Evolutionary conservation across 345 rosid species (phyloP), one percentile per base, ranked within the genome.

Genomic region (Lagerstroemia speciosa): DNA sequence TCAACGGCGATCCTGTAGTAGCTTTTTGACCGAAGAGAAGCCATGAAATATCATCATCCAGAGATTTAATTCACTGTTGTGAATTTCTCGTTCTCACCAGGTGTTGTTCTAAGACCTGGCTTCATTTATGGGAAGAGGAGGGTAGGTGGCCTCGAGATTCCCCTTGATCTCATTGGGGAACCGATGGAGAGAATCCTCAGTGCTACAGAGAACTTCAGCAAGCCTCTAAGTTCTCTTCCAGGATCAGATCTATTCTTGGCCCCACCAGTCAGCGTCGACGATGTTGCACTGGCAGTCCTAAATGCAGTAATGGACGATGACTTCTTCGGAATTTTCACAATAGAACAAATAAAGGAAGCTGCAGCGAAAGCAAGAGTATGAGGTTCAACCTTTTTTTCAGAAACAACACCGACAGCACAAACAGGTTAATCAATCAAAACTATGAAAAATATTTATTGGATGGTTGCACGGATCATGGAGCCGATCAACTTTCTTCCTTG

Each of bases 301-400:
- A 83, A 83, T 67, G 94, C 91, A 2, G 79, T 93, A 8, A 82
- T 69, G 36, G 96, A 90, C 71, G 92, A 89, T 31, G 96, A 91
- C 55, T 69, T 86, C 80, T 93, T 89, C 16, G 97, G 98, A 62
- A 69, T 87, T 75, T 87, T 91, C 86, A 89, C 96, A 20, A 91
- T 93, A 3, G 94, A 93, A 71, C 97, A 93, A 82, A 93, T 93
- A 80, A 93, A 91, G 80, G 91, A 91, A 82, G 96, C 90, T 16
- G 96, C 97, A 12, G 84, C 89, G 11, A 87, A 86, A 71, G 81
- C 82, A 69, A 85, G 73, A 76, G 87, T 61, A 0, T 87, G 74
- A 81, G 34, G 29, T 58, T 53, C 63, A 57, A 12, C 3, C 19
- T 27, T 30, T 58, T 11, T 27, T 58, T 27, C 34, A 58, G 33